Base-by-base conservation (phyloP, 2,329 filamentous ascomycete species). In the Plectosphaerella cucumerina region DNA sequence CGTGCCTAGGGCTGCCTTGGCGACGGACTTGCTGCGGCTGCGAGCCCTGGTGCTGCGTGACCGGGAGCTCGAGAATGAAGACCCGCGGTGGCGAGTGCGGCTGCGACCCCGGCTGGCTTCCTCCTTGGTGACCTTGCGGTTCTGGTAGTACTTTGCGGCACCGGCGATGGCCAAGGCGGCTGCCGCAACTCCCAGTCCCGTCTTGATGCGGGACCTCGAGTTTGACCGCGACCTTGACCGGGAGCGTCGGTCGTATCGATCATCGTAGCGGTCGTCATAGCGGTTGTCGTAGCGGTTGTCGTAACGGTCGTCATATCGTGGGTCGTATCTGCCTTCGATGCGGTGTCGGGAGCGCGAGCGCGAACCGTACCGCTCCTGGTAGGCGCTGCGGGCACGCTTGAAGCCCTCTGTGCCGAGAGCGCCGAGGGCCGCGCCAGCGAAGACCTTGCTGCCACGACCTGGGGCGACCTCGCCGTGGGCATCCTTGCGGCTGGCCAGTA, bases 91-190 rank as follows among this genome's bases (percentile, higher is more conserved):
- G 37, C 78, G 72, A 41, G 69, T 74, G 31, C 77, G 74, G 58
- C 76, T 77, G 43, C 82, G 78, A 10, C 83, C 83, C 47, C 83
- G 78, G 22, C 60, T 69, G 14, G 73, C 64, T 58, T 85, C 82
- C 56, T 84, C 82, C 60, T 78, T 81, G 43, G 85, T 80, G 43
- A 78, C 65, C 60, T 81, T 84, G 65, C 74, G 80, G 58, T 77
- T 75, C 55, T 84, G 77, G 62, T 81, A 78, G 60, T 84, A 85
- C 61, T 85, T 85, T 55, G 81, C 76, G 5, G 82, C 82, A n/a
- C 82, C 83, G 4, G 82, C 82, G 18, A 84, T 80, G 8, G 82
- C 83, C 21, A 86, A 71, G 15, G 82, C 82, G 20, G 83, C 81
- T 10, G 82, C 82, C 9, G 83, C 83, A 41, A 85, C 73, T 31